Evolutionary conservation across 257 asterid species (phyloP), one percentile per base, ranked within the genome.

Genomic region (Solanum pimpinellifolium): DNA sequence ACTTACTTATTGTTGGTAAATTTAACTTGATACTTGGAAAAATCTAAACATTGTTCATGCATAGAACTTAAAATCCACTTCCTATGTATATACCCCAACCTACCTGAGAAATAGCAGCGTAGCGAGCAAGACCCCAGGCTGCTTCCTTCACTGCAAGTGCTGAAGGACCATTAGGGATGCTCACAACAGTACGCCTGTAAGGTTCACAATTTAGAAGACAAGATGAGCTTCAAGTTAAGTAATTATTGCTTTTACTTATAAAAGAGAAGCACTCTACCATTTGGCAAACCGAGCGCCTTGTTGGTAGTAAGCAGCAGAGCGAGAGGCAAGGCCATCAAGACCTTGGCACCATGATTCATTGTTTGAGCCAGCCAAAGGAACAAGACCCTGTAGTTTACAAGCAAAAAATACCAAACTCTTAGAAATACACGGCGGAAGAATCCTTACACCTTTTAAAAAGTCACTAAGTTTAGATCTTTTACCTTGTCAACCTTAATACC

Each of bases 111-210:
- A 95, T 94, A 77, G 96, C 94, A 47, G 97, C 98, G 72, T 93
- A 95, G 89, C 96, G 92, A 59, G 98, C 97, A 74, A 95, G 97
- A 83, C 97, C 97, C 98, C 98, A 95, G 7, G 98, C 98, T 27
- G 97, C 98, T 88, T 95, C 98, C 88, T 95, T 94, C 70, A 94
- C 94, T 4, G 98, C 98, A 66, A 95, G 91, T 29, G 92, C 98
- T 27, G 97, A 89, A 65, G 97, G 96, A 39, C 98, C 98, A 47
- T 93, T 91, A 77, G 93, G 95, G 90, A 89, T 95, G 91, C 97
- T 95, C 93, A 94, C 94, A 68, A 95, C 97, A 2, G 98, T 91
- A 49, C 97, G 93, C 98, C 97, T 95, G 86, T 41, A 13, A 68
- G 11, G 76, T 80, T 68, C 11, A 78, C 74, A 87, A 9, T 4